Percentiles rank a stretch among this genome's conserved stretches.
phyloP scores from a whole-genome alignment of 768 basidiomycete species.

The Neoboletus magnificus region DNA sequence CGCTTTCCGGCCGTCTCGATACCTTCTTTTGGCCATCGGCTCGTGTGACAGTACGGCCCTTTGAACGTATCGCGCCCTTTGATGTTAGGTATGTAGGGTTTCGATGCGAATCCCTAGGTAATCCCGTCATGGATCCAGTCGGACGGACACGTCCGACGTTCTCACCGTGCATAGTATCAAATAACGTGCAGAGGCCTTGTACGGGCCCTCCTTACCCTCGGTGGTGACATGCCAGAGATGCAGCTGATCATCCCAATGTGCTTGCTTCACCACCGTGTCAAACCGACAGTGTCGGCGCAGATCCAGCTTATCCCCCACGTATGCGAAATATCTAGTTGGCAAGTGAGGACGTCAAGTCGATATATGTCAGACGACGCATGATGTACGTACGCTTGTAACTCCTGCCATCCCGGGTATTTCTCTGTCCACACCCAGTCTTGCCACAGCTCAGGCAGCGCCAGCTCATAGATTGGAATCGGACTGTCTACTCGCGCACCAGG shows the following conservation, averaged over 20 bases:
- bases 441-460: slow-evolving; percentile 10
- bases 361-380: no score
- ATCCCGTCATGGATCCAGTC: neutral
- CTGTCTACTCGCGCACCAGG: slow-evolving; percentile 13
- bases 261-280: slow-evolving; percentile 10
- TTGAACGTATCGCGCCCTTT: slow-evolving; percentile 11
- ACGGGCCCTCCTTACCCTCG: slow-evolving; percentile 1
- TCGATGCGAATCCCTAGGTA: slow-evolving; percentile 1
- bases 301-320: slow-evolving; percentile 9
- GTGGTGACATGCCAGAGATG: slow-evolving; percentile 11
- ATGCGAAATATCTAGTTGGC: neutral
- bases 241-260: slow-evolving; percentile 12
- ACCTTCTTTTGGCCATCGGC: slow-evolving; percentile 11
- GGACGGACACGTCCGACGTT: neutral
- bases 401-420: slow-evolving; percentile 5
- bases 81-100: slow-evolving; percentile 12
- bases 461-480: slow-evolving; percentile 7
- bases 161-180: slow-evolving; percentile 11
- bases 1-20: slow-evolving; percentile 7
- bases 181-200: slow-evolving; percentile 3
- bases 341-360: neutral
- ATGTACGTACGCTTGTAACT: slow-evolving; percentile 9
- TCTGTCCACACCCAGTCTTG: slow-evolving; percentile 15
- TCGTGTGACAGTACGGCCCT: slow-evolving; percentile 7
- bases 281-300: slow-evolving; percentile 13